Conservation (phyloP, 257 asterid genomes). For the Nicotiana undulata region DNA sequence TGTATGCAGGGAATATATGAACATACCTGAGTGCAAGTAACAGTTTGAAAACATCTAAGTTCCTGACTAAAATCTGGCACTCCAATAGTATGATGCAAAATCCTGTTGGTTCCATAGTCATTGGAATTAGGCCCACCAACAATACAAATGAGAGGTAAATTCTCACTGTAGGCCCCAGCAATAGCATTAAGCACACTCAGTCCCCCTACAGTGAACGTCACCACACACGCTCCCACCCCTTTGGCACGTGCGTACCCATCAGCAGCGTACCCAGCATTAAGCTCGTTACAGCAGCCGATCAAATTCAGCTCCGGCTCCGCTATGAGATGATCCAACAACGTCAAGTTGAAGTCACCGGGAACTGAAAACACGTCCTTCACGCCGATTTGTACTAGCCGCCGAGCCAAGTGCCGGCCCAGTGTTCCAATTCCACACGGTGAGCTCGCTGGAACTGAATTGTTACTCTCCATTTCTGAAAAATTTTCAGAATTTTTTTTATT, state of each 20-base stretch:
- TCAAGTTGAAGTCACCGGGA: conserved; percentile 68
- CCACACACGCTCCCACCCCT: conserved; percentile 77
- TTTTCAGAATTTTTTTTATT: neutral
- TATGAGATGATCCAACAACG: conserved; percentile 53
- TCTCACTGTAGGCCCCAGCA: conserved; percentile 82
- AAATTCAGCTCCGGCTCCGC: conserved; percentile 62
- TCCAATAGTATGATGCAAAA: conserved; percentile 45
- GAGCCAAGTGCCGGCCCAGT: conserved; percentile 58
- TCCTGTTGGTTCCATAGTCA: conserved; percentile 49
- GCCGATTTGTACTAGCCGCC: conserved; percentile 66
- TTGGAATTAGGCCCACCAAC: conserved; percentile 81
- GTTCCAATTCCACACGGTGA: conserved; percentile 24
- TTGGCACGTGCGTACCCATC: conserved; percentile 69
- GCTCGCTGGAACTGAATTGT: neutral
- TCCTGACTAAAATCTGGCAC: conserved; percentile 75
- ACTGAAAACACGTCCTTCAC: conserved; percentile 64
- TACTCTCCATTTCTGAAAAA: conserved; percentile 31
- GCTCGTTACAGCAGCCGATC: conserved; percentile 77
- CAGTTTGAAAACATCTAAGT: conserved; percentile 56
- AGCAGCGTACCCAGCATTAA: conserved; percentile 76
- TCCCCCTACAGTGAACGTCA: conserved; percentile 80
- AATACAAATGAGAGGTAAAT: conserved; percentile 66
- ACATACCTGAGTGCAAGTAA: conserved; percentile 62
- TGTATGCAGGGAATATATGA: neutral
- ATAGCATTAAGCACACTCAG: conserved; percentile 70